Conservation (phyloP, 2,329 filamentous ascomycete genomes). For the Fusarium vanettenii region DNA sequence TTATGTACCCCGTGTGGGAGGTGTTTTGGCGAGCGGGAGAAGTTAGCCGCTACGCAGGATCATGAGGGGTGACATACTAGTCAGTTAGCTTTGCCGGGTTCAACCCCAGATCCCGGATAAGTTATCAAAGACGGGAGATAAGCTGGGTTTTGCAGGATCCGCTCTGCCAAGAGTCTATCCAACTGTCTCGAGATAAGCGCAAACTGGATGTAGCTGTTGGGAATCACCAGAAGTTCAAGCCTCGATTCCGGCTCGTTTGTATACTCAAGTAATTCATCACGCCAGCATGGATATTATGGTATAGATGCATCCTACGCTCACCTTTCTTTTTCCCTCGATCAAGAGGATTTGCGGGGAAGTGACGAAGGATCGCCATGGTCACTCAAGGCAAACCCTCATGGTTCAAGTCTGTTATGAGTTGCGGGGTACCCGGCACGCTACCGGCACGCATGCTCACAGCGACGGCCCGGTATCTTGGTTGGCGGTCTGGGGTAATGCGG, state of each 20-base stretch:
- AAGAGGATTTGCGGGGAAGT: slow-evolving; percentile 2
- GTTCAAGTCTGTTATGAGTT: background rate
- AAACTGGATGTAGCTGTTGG: background rate
- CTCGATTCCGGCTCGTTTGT: background rate
- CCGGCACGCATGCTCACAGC: background rate
- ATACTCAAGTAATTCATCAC: background rate
- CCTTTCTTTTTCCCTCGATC: background rate
- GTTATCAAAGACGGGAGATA: background rate
- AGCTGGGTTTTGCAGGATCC: background rate
- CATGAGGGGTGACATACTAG: background rate
- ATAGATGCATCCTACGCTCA: background rate
- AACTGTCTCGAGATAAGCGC: background rate
- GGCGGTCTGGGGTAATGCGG: background rate
- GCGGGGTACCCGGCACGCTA: slow-evolving; percentile 1
- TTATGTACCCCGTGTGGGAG: background rate
- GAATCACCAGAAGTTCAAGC: background rate
- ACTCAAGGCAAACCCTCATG: background rate
- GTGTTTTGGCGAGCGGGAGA: background rate
- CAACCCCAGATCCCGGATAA: background rate
- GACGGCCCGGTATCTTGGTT: slow-evolving; percentile 7
- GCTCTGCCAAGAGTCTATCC: background rate
- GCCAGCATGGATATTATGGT: background rate
- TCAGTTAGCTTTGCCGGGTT: background rate
- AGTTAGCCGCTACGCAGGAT: background rate
- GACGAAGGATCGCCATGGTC: background rate